Base-by-base conservation (phyloP, 495 filamentous ascomycete genomes). In the Penicillium coprophilum region DNA sequence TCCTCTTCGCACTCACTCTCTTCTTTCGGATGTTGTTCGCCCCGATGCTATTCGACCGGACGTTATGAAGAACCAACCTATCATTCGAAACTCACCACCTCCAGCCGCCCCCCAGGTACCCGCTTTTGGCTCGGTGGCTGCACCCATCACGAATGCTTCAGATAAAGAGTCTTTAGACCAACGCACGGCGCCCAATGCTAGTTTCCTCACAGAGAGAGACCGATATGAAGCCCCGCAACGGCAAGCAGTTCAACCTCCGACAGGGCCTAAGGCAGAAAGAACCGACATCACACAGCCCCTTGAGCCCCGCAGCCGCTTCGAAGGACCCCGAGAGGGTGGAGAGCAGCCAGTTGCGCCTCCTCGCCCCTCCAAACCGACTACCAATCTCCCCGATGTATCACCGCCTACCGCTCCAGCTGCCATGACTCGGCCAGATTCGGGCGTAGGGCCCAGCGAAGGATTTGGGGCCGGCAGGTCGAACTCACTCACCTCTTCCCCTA, bases 21-120 rank as follows among this genome's bases (percentile, higher is more conserved):
- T 19, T 21, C 11, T 19, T 21, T 4, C 9, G 11, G 44, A 46
- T 21, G 17, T 17, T 20, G 40, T 21, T 44, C 20, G 11, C 4
- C 20, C 23, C 9, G 43, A 46, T 10, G 55, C 68, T 7, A 59
- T 69, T 20, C 76, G 75, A 30, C 57, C 51, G 20, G 81, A 81
- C 58, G 57, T 64, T 6, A 57, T 65, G 12, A 74, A 72, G 59
- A 78, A 80, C 13, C 64, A 71, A 30, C 63, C 69, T 19, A 69
- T 60, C 50, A 53, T 61, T 50, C 73, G 77, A 55, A 60, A 74
- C 23, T 79, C 88, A 20, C 86, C 90, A 11, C 90, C 90, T 17
- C 88, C 89, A n/a, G 77, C 88, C 46, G 87, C 87, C 36, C 89
- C 90, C 12, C 86, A 89, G 31, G 90, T 92, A 3, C 90, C 90